Conservation (phyloP, 768 basidiomycete species). For the Mycena latifolia region DNA sequence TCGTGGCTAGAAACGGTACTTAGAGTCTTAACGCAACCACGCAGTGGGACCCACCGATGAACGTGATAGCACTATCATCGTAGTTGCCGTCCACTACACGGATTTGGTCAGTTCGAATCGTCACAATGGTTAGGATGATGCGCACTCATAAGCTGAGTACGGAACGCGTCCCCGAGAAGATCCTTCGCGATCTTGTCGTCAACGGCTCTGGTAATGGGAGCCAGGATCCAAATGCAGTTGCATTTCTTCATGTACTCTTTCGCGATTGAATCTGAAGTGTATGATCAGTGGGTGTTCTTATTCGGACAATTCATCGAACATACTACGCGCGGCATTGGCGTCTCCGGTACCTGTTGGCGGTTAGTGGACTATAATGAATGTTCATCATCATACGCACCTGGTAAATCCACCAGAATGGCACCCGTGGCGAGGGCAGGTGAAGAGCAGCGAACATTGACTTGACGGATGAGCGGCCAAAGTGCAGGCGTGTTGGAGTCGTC, state of each 20-base stretch:
- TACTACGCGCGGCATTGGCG: constrained; percentile 73
- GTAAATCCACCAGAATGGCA: constrained; percentile 72
- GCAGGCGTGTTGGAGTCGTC: constrained; percentile 52
- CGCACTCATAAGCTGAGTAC: constrained; percentile 71
- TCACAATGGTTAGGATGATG: constrained; percentile 26
- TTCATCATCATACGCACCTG: constrained; percentile 55
- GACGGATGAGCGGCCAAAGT: constrained; percentile 73
- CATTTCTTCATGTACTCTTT: constrained; percentile 78
- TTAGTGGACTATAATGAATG: background rate
- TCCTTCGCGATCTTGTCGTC: constrained; percentile 77
- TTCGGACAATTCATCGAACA: constrained; percentile 1
- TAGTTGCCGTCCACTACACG: constrained; percentile 67
- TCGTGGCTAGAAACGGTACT: constrained; percentile 56
- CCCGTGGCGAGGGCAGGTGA: constrained; percentile 67
- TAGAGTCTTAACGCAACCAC: background rate
- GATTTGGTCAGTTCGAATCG: background rate
- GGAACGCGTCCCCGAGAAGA: constrained; percentile 75
- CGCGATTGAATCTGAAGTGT: constrained; percentile 52
- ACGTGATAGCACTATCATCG: constrained; percentile 69
- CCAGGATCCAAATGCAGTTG: constrained; percentile 75
- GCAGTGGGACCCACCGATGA: constrained; percentile 59
- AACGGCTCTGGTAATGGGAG: constrained; percentile 73
- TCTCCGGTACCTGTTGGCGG: constrained; percentile 63
- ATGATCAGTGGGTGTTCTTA: background rate
- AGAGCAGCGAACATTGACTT: constrained; percentile 70